phyloP scores from a whole-genome alignment of 2,329 filamentous ascomycete species.

The Orbilia javanica region DNA sequence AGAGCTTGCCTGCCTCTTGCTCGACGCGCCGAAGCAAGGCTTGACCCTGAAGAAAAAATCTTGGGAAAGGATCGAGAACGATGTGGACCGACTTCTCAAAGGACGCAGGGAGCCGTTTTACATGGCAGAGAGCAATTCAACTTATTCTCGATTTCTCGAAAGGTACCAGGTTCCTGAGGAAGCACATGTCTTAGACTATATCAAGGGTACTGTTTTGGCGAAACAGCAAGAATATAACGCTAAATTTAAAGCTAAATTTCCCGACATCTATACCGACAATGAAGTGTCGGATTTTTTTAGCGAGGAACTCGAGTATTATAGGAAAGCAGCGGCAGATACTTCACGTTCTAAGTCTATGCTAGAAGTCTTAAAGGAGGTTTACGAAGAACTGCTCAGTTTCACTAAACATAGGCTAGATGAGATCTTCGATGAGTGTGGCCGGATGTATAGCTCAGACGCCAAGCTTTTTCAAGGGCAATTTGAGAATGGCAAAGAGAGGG shows the following conservation, averaged over 20 bases:
- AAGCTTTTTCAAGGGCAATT: neutral
- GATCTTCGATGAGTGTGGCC: neutral
- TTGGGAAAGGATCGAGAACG: neutral
- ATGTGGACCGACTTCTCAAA: neutral
- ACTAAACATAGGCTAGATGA: neutral
- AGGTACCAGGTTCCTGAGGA: no score
- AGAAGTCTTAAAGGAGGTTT: neutral
- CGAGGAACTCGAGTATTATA: neutral
- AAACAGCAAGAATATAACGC: neutral
- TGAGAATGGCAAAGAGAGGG: neutral
- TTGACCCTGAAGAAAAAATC: neutral
- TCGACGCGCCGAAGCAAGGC: slow-evolving; percentile 9
- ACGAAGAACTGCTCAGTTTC: neutral
- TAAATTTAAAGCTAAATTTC: neutral
- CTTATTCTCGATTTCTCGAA: neutral
- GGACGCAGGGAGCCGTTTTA: neutral
- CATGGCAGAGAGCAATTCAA: neutral
- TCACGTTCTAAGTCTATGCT: neutral
- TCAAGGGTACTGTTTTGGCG: neutral
- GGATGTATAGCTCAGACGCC: neutral
- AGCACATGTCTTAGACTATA: neutral
- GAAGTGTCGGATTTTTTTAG: neutral
- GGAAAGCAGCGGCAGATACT: neutral
- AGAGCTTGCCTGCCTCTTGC: neutral
- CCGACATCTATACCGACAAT: neutral